phyloP scores from a whole-genome alignment of 495 filamentous ascomycete species.

The Xylaria cubensis region DNA sequence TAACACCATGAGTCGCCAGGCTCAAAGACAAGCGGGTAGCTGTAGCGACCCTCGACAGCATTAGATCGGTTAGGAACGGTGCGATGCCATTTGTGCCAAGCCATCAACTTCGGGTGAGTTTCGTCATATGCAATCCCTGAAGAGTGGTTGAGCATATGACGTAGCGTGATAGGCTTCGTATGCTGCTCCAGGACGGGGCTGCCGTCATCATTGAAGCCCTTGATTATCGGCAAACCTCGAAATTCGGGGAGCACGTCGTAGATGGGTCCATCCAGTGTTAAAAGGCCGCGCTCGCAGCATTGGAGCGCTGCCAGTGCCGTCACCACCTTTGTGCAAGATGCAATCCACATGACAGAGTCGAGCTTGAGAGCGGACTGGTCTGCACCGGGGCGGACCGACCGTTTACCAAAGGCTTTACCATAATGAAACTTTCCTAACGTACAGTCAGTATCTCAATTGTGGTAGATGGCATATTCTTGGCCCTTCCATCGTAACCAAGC shows the following conservation, averaged over 20 bases:
- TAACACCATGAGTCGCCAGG: constrained; percentile 59
- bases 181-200: constrained; percentile 20
- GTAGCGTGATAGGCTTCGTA: constrained; percentile 29
- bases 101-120: constrained; percentile 23
- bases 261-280: constrained; percentile 26
- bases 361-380: constrained; percentile 23
- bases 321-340: constrained; percentile 32
- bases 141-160: constrained; percentile 30
- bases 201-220: constrained; percentile 20
- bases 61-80: constrained; percentile 24
- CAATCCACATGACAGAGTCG: constrained; percentile 31
- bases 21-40: constrained; percentile 53
- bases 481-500: neutral
- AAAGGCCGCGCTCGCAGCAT: constrained; percentile 27
- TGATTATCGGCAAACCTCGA: constrained; percentile 15
- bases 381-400: constrained; percentile 23
- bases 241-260: constrained; percentile 29
- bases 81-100: constrained; percentile 31
- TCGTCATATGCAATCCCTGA: constrained; percentile 32
- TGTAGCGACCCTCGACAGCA: constrained; percentile 37
- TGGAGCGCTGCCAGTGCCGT: constrained; percentile 24
- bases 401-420: constrained; percentile 21
- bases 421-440: constrained; percentile 16
- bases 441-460: neutral
- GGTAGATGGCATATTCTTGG: neutral